Evolutionary conservation across 2,329 filamentous ascomycete genomes (phyloP).

Genomic region (Elsinoe necatrix): DNA sequence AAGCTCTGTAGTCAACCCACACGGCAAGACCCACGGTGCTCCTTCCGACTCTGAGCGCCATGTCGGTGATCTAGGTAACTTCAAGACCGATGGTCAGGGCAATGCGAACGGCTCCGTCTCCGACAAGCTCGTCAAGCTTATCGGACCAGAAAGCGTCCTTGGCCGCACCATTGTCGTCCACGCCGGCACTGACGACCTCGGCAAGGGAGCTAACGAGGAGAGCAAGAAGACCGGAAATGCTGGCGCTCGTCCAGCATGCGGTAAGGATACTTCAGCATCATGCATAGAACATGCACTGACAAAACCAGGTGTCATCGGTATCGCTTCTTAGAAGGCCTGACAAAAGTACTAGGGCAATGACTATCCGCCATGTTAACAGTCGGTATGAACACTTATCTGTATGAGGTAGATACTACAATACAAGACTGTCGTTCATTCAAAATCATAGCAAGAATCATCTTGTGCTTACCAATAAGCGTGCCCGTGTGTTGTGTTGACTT

Average conservation of each 20-base stretch:
- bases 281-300: constrained; percentile 10
- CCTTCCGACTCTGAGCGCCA: constrained; percentile 77
- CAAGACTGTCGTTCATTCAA: not conserved
- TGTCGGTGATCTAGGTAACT: constrained; percentile 95
- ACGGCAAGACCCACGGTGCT: constrained; percentile 84
- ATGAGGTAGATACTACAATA: constrained; percentile 5
- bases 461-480: not conserved
- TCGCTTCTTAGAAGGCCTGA: constrained; percentile 23
- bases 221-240: constrained; percentile 98
- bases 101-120: constrained; percentile 72
- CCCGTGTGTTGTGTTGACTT: not conserved
- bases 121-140: constrained; percentile 87
- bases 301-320: constrained; percentile 30
- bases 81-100: constrained; percentile 88
- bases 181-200: constrained; percentile 91
- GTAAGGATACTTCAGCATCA: constrained; percentile 43
- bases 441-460: not conserved
- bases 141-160: constrained; percentile 88
- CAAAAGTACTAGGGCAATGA: not conserved
- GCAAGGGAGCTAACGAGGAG: constrained; percentile 84
- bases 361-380: not conserved
- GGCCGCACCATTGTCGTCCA: constrained; percentile 95
- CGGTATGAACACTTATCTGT: not conserved
- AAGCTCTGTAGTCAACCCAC: constrained; percentile 71
- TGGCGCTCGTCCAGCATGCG: constrained; percentile 85